Conservation (phyloP, 2,329 filamentous ascomycete species). For the Elsinoe fawcettii region DNA sequence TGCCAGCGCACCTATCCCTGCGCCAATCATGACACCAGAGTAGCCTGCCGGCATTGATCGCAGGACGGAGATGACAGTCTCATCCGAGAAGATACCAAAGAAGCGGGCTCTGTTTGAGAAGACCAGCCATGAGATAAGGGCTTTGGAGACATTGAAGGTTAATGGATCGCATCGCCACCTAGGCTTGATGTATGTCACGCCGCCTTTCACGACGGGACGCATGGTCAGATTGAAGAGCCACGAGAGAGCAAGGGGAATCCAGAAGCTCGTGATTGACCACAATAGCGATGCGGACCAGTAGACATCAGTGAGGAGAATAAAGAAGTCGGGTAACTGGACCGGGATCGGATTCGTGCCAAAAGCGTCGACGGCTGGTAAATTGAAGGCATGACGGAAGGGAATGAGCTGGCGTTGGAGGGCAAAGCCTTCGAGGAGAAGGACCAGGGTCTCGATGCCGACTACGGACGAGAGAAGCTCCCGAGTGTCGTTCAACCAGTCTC, state of each 20-base stretch:
- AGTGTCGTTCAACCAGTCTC: constrained; percentile 56
- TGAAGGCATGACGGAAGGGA: constrained; percentile 63
- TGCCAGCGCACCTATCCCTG: constrained; percentile 58
- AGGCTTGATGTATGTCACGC: constrained; percentile 28
- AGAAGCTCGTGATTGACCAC: constrained; percentile 63
- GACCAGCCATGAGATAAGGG: constrained; percentile 69
- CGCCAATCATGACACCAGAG: constrained; percentile 60
- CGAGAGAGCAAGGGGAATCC: constrained; percentile 62
- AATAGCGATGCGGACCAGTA: constrained; percentile 71
- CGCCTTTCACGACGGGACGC: constrained; percentile 42
- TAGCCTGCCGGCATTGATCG: constrained; percentile 63
- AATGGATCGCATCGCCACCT: constrained; percentile 71
- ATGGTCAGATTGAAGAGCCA: constrained; percentile 87
- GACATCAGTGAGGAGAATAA: constrained; percentile 61
- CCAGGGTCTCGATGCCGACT: constrained; percentile 59
- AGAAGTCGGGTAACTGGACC: constrained; percentile 71
- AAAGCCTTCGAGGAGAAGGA: constrained; percentile 62
- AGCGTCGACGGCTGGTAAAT: constrained; percentile 54
- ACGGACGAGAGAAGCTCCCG: constrained; percentile 67
- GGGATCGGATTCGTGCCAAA: constrained; percentile 45
- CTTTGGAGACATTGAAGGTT: constrained; percentile 84
- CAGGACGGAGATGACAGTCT: constrained; percentile 56
- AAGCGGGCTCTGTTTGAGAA: constrained; percentile 62
- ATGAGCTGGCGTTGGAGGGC: constrained; percentile 64
- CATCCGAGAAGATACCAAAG: constrained; percentile 52